Evolutionary conservation across 345 rosid genomes (phyloP).

Genomic region (Sisymbrium altissimum): DNA sequence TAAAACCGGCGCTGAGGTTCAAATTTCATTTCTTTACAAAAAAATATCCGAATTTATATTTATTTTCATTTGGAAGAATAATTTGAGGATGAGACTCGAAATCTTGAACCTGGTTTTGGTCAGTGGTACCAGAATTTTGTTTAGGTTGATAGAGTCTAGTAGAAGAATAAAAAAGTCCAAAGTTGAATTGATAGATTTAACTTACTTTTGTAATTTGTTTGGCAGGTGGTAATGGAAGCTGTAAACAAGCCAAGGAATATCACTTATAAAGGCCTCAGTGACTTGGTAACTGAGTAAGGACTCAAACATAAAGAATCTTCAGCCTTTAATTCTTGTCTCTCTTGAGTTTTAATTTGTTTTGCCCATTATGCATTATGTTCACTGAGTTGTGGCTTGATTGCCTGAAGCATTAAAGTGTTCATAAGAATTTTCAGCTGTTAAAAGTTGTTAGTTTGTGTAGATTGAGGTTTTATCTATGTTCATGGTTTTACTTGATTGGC

Average conservation of each 20-base stretch:
- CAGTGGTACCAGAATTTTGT: too few species aligned
- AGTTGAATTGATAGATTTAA: background rate
- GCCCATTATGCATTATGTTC: too few species aligned
- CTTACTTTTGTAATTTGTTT: background rate
- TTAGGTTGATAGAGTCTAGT: too few species aligned
- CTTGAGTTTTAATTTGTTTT: too few species aligned
- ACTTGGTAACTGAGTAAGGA: conserved; percentile 89
- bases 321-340: too few species aligned
- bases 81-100: background rate
- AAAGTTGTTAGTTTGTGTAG: background rate
- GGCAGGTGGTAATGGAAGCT: conserved; percentile 92
- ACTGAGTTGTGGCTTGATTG: too few species aligned
- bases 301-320: background rate
- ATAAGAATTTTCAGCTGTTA: background rate
- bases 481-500: background rate
- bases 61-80: background rate
- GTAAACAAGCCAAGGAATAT: conserved; percentile 80
- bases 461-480: background rate
- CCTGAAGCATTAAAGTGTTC: background rate
- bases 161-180: too few species aligned
- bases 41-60: background rate
- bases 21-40: background rate
- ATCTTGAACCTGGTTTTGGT: too few species aligned
- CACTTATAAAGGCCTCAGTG: conserved; percentile 79
- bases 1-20: conserved; percentile 82